Conservation (phyloP, 2,329 filamentous ascomycete species). For the Epichloe coenophiala region DNA sequence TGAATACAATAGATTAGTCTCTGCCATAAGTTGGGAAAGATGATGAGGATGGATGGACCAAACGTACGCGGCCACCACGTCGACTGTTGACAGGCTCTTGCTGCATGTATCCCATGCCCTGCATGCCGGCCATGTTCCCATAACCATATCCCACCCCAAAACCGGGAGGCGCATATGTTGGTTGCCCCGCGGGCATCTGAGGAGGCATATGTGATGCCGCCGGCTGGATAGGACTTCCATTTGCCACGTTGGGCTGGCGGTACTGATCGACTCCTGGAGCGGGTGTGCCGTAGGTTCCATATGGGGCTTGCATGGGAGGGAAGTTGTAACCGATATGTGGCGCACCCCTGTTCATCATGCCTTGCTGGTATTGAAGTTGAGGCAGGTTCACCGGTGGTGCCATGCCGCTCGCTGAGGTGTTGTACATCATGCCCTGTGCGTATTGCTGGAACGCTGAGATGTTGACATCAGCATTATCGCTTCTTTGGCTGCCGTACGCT, state of each 20-base stretch:
- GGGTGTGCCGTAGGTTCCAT: constrained; percentile 35
- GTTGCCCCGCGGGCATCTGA: constrained; percentile 28
- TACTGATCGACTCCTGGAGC: constrained; percentile 42
- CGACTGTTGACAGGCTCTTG: constrained; percentile 43
- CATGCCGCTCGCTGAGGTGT: constrained; percentile 30
- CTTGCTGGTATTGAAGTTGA: constrained; percentile 46
- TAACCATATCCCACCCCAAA: constrained; percentile 36
- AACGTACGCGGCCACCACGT: constrained; percentile 42
- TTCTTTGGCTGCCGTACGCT: constrained; percentile 36
- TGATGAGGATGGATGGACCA: neutral
- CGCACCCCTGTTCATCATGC: constrained; percentile 37
- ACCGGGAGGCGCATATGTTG: constrained; percentile 34
- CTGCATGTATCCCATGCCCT: constrained; percentile 34
- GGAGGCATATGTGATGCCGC: constrained; percentile 24
- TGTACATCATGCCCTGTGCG: constrained; percentile 39
- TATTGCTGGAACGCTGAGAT: constrained; percentile 37
- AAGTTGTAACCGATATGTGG: constrained; percentile 45
- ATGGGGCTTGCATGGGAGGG: constrained; percentile 41
- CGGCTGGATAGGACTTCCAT: constrained; percentile 37
- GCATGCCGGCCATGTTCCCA: constrained; percentile 33
- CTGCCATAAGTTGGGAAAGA: neutral
- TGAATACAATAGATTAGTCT: neutral
- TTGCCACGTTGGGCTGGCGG: constrained; percentile 36
- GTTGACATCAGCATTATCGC: constrained; percentile 36
- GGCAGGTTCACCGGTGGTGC: constrained; percentile 34